phyloP scores from a whole-genome alignment of 164 flowering plant species.

The Amborella trichopoda region DNA sequence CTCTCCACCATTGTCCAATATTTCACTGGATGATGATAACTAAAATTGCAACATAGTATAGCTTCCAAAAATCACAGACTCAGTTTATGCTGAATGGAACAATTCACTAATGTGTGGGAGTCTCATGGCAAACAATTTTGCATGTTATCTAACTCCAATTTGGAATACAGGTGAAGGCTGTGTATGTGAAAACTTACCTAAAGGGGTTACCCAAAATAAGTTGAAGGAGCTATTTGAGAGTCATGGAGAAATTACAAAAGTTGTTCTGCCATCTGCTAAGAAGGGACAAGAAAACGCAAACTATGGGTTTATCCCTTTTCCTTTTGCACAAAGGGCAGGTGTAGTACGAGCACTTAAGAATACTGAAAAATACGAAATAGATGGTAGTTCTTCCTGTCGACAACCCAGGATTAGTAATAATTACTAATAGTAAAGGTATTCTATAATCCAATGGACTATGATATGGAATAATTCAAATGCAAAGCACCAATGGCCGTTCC shows the following conservation, averaged over 20 bases:
- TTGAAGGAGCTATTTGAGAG: conserved; percentile 53
- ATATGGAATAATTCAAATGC: background rate
- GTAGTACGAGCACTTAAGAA: conserved; percentile 70
- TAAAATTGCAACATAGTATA: no score
- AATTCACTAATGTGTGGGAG: no score
- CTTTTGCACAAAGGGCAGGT: conserved; percentile 68
- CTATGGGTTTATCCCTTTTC: conserved; percentile 85
- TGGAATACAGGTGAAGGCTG: conserved; percentile 67
- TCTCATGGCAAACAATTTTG: no score
- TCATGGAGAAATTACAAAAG: conserved; percentile 78
- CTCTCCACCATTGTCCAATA: no score
- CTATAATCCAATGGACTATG: no score
- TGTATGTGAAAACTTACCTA: conserved; percentile 81
- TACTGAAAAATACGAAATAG: conserved; percentile 68
- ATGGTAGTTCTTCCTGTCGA: conserved; percentile 38
- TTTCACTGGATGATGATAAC: no score
- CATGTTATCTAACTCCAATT: no score
- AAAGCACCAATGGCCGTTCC: background rate
- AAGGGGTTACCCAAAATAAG: conserved; percentile 51
- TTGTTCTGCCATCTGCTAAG: conserved; percentile 77
- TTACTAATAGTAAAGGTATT: no score
- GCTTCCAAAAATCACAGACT: no score
- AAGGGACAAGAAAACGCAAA: conserved; percentile 62
- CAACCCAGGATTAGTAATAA: no score
- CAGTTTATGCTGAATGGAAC: no score